A percentile compares a stretch with the other conserved stretches of the same genome.
Conservation (phyloP, 2,329 filamentous ascomycete species). For the Colletotrichum spaethianum region DNA sequence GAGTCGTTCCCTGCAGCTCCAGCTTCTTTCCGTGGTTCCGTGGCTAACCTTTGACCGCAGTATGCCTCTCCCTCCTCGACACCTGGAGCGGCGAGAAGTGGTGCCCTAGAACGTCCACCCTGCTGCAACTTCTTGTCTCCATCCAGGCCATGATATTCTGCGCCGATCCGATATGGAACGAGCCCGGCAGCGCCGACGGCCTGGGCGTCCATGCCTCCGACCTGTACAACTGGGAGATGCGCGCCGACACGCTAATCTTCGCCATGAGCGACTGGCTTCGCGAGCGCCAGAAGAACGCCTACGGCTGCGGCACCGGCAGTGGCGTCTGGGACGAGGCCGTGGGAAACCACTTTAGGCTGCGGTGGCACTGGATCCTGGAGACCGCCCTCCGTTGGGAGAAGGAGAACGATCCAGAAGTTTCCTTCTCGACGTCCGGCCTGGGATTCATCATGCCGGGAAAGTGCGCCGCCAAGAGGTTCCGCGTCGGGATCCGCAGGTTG, state of each 20-base stretch:
- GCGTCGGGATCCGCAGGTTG: slow-evolving; percentile 1
- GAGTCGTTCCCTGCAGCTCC: slow-evolving; percentile 37
- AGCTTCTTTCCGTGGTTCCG: slow-evolving; percentile 6
- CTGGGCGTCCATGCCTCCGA: slow-evolving; percentile 42
- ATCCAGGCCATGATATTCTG: slow-evolving; percentile 72
- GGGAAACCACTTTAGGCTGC: slow-evolving; percentile 13
- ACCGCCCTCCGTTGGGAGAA: not conserved
- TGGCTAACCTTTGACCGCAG: slow-evolving; percentile 45
- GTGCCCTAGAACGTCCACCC: slow-evolving; percentile 61
- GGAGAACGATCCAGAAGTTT: not conserved
- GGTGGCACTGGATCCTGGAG: slow-evolving; percentile 4
- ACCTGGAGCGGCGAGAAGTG: slow-evolving; percentile 65
- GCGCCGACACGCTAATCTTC: slow-evolving; percentile 46
- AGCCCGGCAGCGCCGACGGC: slow-evolving; percentile 58
- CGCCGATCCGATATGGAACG: slow-evolving; percentile 68
- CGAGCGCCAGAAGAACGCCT: slow-evolving; percentile 2
- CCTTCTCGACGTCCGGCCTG: not conserved
- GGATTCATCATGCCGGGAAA: not conserved
- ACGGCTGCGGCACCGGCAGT: not conserved
- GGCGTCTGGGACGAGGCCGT: slow-evolving; percentile 24
- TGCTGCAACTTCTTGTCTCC: slow-evolving; percentile 67
- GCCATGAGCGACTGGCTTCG: slow-evolving; percentile 50
- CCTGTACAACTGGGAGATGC: slow-evolving; percentile 50
- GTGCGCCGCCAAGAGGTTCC: not conserved
- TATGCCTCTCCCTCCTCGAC: slow-evolving; percentile 65